Evolutionary conservation across 495 filamentous ascomycete species (phyloP).

Genomic region (Tuber indicum): DNA sequence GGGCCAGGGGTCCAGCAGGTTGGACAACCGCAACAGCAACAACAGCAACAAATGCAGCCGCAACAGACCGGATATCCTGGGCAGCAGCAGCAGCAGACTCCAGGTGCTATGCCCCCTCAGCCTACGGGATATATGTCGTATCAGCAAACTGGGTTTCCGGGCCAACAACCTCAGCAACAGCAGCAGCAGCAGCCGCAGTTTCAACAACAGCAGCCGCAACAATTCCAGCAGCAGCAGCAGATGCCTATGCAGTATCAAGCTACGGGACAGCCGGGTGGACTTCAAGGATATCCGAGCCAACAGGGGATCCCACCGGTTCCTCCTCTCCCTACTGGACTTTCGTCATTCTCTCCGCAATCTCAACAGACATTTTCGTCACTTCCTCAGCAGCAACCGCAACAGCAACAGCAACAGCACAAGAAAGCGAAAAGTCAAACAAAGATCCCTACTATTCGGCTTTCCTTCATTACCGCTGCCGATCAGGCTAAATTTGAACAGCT

Average conservation of each 20-base stretch:
- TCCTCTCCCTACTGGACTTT: conserved; percentile 53
- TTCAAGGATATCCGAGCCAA: conserved; percentile 47
- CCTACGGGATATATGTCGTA: conserved; percentile 49
- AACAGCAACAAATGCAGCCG: conserved; percentile 36
- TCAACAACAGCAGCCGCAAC: conserved; percentile 51
- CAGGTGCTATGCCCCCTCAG: conserved; percentile 46
- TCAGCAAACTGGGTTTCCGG: conserved; percentile 56
- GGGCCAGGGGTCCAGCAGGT: conserved; percentile 1
- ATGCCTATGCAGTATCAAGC: conserved; percentile 56
- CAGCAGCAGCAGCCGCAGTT: conserved; percentile 54
- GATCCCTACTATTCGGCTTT: conserved; percentile 92
- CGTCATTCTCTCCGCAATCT: conserved; percentile 51
- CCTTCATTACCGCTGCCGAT: conserved; percentile 90
- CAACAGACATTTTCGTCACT: conserved; percentile 43
- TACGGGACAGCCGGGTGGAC: conserved; percentile 51
- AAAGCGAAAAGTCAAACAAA: conserved; percentile 52
- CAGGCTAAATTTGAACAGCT: conserved; percentile 97
- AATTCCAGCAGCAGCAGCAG: conserved; percentile 50
- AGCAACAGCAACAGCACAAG: conserved; percentile 59
- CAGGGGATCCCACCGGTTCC: conserved; percentile 47
- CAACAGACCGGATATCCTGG: conserved; percentile 68
- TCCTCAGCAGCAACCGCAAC: conserved; percentile 45
- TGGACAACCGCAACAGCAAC: conserved; percentile 32
- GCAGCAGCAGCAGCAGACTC: conserved; percentile 46
- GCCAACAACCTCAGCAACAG: conserved; percentile 58